These are phyloP conservation scores for Thalassiosira hispida DNA, from an alignment of 352 stramenopile genomes.

Conservation along the genomic window DNA sequence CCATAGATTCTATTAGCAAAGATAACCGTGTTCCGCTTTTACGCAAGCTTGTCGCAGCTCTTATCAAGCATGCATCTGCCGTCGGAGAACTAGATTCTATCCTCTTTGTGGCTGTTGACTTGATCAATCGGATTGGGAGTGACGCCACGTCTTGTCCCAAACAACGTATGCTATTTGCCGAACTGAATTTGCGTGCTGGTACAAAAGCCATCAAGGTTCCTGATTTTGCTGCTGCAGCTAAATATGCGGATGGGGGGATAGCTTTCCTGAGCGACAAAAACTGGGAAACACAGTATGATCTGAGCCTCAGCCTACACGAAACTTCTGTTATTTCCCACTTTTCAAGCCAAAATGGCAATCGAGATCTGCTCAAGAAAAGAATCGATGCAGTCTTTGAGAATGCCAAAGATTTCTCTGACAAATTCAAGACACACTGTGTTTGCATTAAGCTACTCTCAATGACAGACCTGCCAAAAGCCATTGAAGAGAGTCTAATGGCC, in stretches of 20 bases:
- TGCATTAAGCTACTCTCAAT: conserved; percentile 20
- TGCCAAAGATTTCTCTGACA: conserved; percentile 24
- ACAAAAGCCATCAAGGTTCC: conserved; percentile 27
- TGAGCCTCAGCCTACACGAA: conserved; percentile 34
- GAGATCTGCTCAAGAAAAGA: conserved; percentile 11
- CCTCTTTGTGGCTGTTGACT: conserved; percentile 41
- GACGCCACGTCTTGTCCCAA: conserved; percentile 5
- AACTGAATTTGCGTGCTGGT: conserved; percentile 29
- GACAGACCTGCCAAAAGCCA: conserved; percentile 18
- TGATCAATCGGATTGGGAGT: conserved; percentile 35
- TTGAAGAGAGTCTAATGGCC: conserved; percentile 16
- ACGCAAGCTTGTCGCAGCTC: conserved; percentile 19
- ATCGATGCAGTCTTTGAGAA: conserved; percentile 27
- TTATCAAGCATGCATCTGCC: conserved; percentile 32
- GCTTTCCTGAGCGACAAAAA: conserved; percentile 25
- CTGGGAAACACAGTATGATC: conserved; percentile 42
- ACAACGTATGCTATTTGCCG: conserved; percentile 25
- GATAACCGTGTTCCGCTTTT: conserved; percentile 22
- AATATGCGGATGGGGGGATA: conserved; percentile 36
- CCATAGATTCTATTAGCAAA: conserved; percentile 21
- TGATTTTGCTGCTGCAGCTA: conserved; percentile 24
- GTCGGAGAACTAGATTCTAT: conserved; percentile 30
- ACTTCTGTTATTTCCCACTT: conserved; percentile 25
- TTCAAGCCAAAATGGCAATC: conserved; percentile 8
- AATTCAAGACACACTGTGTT: conserved; percentile 30